phyloP scores from a whole-genome alignment of 83 land plant genomes.

The Thuja plicata region DNA sequence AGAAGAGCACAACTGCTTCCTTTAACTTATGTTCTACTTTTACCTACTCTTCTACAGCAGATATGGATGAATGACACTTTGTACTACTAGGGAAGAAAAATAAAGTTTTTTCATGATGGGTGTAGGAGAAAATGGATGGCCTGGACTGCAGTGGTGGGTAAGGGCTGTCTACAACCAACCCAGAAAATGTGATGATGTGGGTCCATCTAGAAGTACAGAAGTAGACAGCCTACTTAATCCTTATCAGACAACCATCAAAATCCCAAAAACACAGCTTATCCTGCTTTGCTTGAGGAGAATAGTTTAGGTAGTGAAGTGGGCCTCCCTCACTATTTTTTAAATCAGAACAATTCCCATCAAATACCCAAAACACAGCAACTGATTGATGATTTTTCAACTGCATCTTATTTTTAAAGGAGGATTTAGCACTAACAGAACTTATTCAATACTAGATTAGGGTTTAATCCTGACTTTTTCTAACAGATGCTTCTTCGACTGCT shows the following conservation, averaged over 20 bases:
- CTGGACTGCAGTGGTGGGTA: neutral
- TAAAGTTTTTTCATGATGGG: neutral
- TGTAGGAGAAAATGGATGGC: neutral
- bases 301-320: neutral
- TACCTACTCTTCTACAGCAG: neutral
- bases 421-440: neutral
- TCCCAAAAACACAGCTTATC: neutral
- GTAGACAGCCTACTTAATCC: neutral
- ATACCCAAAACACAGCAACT: neutral
- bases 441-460: neutral
- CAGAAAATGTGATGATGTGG: neutral
- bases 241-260: neutral
- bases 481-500: no score
- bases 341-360: neutral
- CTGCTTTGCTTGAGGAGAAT: neutral
- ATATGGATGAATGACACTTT: neutral
- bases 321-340: neutral
- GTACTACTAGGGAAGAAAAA: neutral
- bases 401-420: neutral
- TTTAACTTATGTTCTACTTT: neutral
- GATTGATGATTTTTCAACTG: neutral
- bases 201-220: neutral
- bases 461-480: neutral
- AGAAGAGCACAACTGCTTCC: neutral
- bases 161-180: conserved; percentile 1